Percentiles rank a stretch among this genome's conserved stretches.
Conservation (phyloP, 1,284 basidiomycete species). For the Coniferiporia weirii region DNA sequence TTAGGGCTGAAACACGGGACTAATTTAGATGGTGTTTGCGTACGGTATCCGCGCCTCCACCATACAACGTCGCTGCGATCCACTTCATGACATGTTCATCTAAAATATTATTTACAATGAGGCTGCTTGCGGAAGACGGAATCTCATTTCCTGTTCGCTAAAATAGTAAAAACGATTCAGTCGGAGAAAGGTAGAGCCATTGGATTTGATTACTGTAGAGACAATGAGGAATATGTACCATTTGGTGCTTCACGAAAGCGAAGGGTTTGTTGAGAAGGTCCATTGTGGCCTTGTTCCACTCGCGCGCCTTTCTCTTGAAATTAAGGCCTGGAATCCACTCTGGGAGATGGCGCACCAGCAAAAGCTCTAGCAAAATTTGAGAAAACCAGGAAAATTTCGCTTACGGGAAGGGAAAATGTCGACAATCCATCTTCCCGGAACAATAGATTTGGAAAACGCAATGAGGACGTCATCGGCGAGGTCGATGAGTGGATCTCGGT, state of each 20-base stretch:
- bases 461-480: slow-evolving; percentile 22
- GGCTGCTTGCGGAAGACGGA: neutral
- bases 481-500: slow-evolving; percentile 24
- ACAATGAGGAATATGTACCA: neutral
- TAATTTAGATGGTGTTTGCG: neutral
- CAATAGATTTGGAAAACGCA: neutral
- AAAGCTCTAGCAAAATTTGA: neutral
- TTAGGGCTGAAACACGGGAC: neutral
- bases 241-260: neutral
- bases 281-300: neutral
- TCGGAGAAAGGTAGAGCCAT: neutral
- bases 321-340: neutral
- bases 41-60: neutral
- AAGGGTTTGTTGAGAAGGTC: neutral
- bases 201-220: neutral
- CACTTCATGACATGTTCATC: neutral
- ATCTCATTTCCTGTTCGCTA: neutral
- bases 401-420: slow-evolving; percentile 30
- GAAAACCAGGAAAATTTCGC: slow-evolving; percentile 1
- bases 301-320: neutral
- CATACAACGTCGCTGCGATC: neutral
- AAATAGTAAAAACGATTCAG: neutral
- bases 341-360: neutral
- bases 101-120: neutral
- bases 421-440: slow-evolving; percentile 30